A percentile compares a stretch with the other conserved stretches of the same genome.
These are phyloP conservation scores for Naganishia sp. DNA, from an alignment of 1,284 basidiomycete species.

Conservation along the genomic window DNA sequence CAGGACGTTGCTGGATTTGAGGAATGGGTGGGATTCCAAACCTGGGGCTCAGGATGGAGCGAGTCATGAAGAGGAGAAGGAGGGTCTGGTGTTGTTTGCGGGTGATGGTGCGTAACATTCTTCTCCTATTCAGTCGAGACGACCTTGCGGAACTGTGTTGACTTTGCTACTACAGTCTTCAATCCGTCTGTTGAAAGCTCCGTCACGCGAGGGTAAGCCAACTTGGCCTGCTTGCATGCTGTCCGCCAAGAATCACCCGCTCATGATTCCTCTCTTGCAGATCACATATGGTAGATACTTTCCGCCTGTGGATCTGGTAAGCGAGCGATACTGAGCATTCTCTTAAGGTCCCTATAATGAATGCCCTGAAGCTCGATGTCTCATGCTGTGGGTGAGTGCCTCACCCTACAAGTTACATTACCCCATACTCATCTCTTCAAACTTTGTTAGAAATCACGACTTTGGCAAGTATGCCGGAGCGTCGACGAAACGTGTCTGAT, in stretches of 20 bases:
- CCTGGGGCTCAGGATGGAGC: slow-evolving; percentile 15
- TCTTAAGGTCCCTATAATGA: slow-evolving; percentile 72
- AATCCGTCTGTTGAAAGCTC: slow-evolving; percentile 82
- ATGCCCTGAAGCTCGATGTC: slow-evolving; percentile 55
- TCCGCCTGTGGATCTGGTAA: neutral
- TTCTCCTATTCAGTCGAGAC: neutral
- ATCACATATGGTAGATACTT: slow-evolving; percentile 10
- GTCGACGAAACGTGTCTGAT: no score
- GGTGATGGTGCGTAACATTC: slow-evolving; percentile 61
- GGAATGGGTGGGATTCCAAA: slow-evolving; percentile 43
- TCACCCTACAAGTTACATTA: slow-evolving; percentile 46
- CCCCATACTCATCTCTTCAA: slow-evolving; percentile 57
- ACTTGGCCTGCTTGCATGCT: no score
- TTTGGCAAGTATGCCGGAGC: slow-evolving; percentile 57
- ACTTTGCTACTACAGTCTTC: slow-evolving; percentile 57
- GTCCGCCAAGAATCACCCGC: neutral
- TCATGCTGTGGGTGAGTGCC: slow-evolving; percentile 45
- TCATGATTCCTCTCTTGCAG: slow-evolving; percentile 2
- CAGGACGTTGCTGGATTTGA: slow-evolving; percentile 44
- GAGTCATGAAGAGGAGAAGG: slow-evolving; percentile 59
- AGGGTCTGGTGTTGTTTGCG: slow-evolving; percentile 81
- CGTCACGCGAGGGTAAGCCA: slow-evolving; percentile 77
- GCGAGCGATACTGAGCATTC: neutral
- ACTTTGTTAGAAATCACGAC: slow-evolving; percentile 66
- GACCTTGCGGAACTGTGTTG: neutral